Evolutionary conservation across 805 yeast species (phyloP), one percentile per base, ranked within the genome.

Genomic region (Zygosaccharomyces rouxii): DNA sequence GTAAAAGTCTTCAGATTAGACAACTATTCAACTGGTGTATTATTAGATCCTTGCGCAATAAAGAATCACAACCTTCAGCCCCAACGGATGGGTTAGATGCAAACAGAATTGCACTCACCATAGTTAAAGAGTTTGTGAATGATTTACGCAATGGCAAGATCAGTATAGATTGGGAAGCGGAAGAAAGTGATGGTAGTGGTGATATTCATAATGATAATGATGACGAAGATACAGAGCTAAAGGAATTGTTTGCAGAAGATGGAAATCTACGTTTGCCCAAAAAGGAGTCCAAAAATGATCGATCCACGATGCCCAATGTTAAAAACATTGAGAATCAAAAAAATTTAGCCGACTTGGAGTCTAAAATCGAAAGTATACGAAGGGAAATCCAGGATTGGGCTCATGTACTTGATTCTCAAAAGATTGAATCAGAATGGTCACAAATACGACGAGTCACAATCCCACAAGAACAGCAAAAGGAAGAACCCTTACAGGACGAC

Each of bases 21-120:
- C 67, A 64, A 44, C 55, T 66, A 18, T 63, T 62, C 49, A 59
- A 54, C 35, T 66, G 70, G 70, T 64, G 70, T 47, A 48, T 63
- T 7, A 59, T 61, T 13, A 55, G 67, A 30, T 39, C 61, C 2
- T 42, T 60, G 19, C 54, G 57, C 39, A 59, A 54, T 22, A 33
- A 59, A 35, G 55, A 55, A 35, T 49, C 49, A n/a, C 49, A 53
- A 13, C 40, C 38, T 21, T 14, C 21, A n/a, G 41, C 44, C 5
- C 14, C 44, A 6, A 30, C 44, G 7, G 46, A 50, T 18, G 52
- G 56, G 25, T 44, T 51, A 3, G 55, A 63, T 38, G 56, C 64
- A 5, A 57, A 53, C 29, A 55, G 47, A 44, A 51, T 63, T 26
- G 58, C 66, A 1, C 35, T 55, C 19, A 47, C 46, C n/a, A 59